These are phyloP conservation scores for Chlorophyllum brunneum DNA, from an alignment of 768 basidiomycete species.

Conservation along the genomic window DNA sequence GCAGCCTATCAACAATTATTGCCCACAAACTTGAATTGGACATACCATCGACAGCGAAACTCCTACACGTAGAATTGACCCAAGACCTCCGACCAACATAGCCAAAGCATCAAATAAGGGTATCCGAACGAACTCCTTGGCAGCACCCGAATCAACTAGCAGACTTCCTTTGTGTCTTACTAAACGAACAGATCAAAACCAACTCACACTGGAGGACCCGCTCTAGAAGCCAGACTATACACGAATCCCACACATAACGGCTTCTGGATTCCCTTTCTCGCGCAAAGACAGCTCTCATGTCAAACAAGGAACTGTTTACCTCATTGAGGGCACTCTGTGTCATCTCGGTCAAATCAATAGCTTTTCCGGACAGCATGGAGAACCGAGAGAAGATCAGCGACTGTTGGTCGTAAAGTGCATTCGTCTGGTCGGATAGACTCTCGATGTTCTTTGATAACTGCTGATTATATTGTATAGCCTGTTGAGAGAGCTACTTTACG, in stretches of 20 bases:
- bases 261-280: neutral
- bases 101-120: neutral
- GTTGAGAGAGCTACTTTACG: neutral
- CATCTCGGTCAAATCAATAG: neutral
- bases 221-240: constrained; percentile 5
- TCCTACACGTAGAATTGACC: neutral
- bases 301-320: constrained; percentile 4
- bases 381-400: constrained; percentile 6
- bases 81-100: neutral
- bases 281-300: neutral
- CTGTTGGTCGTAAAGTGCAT: constrained; percentile 7
- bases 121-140: constrained; percentile 2
- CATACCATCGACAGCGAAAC: constrained; percentile 8
- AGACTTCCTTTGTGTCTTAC: neutral
- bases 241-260: constrained; percentile 6
- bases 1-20: neutral
- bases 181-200: neutral
- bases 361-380: constrained; percentile 1
- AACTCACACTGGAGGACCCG: constrained; percentile 5
- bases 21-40: neutral
- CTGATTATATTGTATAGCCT: neutral
- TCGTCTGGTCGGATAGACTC: neutral
- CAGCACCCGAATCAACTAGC: constrained; percentile 7
- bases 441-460: neutral
- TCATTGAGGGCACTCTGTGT: constrained; percentile 1